Conservation (phyloP, 2,329 filamentous ascomycete genomes). For the Fusarium liriodendri region DNA sequence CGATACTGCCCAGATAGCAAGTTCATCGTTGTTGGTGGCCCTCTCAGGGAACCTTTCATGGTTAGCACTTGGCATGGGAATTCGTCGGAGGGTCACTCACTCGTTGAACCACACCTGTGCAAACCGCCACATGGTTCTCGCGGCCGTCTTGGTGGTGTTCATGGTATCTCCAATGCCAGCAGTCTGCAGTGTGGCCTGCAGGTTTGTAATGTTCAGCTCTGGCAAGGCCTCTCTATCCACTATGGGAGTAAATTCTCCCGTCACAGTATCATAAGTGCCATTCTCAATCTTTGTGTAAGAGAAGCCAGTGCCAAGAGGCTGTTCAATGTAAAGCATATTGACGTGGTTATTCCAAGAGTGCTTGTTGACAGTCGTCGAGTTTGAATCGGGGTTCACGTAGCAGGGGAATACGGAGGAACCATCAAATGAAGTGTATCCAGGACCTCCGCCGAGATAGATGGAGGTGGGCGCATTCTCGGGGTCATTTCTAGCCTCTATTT, state of each 20-base stretch:
- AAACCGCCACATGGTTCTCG: constrained; percentile 69
- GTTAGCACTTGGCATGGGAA: neutral
- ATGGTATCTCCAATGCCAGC: neutral
- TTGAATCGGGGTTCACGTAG: constrained; percentile 57
- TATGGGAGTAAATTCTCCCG: constrained; percentile 35
- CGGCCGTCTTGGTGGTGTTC: constrained; percentile 64
- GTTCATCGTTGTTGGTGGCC: constrained; percentile 60
- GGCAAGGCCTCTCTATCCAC: neutral
- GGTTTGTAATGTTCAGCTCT: constrained; percentile 14
- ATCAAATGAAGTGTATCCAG: constrained; percentile 69
- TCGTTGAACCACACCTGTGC: constrained; percentile 65
- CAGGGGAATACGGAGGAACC: constrained; percentile 67
- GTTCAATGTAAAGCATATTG: constrained; percentile 63
- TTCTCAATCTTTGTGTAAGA: constrained; percentile 62
- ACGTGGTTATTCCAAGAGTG: constrained; percentile 69
- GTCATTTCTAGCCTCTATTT: constrained; percentile 45
- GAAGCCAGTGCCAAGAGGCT: constrained; percentile 73
- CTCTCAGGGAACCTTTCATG: constrained; percentile 61
- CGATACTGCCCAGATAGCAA: constrained; percentile 72
- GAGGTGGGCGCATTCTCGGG: constrained; percentile 37
- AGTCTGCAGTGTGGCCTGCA: constrained; percentile 12
- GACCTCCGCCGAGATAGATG: constrained; percentile 74
- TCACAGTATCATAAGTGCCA: constrained; percentile 63
- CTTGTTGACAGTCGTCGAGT: constrained; percentile 63
- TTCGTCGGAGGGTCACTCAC: neutral